Base-by-base conservation (phyloP, 108 stramenopile genomes). In the Fistulifera pelliculosa region DNA sequence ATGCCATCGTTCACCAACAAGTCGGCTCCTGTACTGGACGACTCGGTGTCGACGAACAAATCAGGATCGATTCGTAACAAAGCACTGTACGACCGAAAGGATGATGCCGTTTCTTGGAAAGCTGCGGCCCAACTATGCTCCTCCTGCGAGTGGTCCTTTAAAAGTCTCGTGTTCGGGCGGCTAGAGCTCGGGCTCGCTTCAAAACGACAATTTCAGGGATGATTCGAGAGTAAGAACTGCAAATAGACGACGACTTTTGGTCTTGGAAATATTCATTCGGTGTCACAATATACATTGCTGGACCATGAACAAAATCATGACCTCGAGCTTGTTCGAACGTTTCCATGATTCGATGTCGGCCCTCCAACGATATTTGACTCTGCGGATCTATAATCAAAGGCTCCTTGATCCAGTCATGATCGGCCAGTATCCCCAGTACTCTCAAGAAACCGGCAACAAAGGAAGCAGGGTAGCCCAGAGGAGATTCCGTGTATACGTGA, bases 371-470 rank as follows among this genome's bases (percentile, higher is more conserved):
- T 35, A 92, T 79, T 44, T 83, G 79, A 38, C 64, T 61, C 45
- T 86, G 81, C n/a, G 90, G 90, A 66, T 92, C 81, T n/a, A 92
- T 74, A 57, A 92, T 77, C 35, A 91, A 54, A 6, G 90, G 85
- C 27, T 80, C 76, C 71, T 72, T 70, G 17, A 62, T 75, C 90
- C 90, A 92, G 47, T 92, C 82, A 71, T 86, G 82, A n/a, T 55
- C 57, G 11, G 65, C 66, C 1, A 92, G 60, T 27, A 92, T 51
- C n/a, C 58, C 61, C 12, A 92, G 56, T 22, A 80, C 81, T 47
- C 71, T 56, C 10, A 92, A 43, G 48, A 92, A 87, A 27, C 90
- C 90, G 26, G 84, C 40, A 15, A 56, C 43, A 13, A 67, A 74
- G 47, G 84, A 79, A 2, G 62, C 60, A 16, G 90, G 90, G n/a